Evolutionary conservation across 495 filamentous ascomycete species (phyloP), one percentile per base, ranked within the genome.

Genomic region (Neurospora cerealis): DNA sequence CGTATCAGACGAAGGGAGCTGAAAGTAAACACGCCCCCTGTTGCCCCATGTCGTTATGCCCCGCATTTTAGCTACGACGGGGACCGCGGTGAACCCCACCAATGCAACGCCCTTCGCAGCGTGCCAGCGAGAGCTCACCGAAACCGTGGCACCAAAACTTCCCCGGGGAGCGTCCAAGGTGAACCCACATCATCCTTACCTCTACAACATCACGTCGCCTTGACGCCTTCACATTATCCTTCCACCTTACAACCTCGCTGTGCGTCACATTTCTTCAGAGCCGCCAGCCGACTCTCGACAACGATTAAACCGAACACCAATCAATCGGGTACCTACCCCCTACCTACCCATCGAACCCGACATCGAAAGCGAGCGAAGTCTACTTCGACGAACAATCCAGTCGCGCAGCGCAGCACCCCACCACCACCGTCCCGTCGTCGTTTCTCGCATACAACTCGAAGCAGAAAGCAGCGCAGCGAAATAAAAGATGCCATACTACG

Each of bases 401-500:
- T 9, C 72, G 21, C n/a, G 8, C 32, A 32, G 42, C 19, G n/a
- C 44, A 28, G 11, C 48, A 60, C 48, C 11, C 48, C 5, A 32
- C 5, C 21, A 72, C 15, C 60, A 70, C 17, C 37, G 3, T 24
- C 70, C 21, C 42, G 21, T 39, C 72, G 13, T 46, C 69, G 24
- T 21, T 13, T 5, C 15, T 46, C 6, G 40, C 39, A 42, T 17
- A 36, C 4, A 17, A 69, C 39, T 28, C 24, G 24, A 60, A 15
- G 70, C 37, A 62, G 17, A 10, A 32, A 21, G n/a, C 37, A n/a
- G 13, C 70, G 66, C 41, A 15, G 15, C 41, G 41, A 44, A 41
- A n/a, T 0, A 69, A 72, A 79, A 69, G 11, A 88, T 88, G 87
- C 86, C 86, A n/a, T 85, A 85, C 80, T 83, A 84, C 77, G 81